Base-by-base conservation (phyloP, 352 stramenopile genomes). In the Thalassiosira delicatula region DNA sequence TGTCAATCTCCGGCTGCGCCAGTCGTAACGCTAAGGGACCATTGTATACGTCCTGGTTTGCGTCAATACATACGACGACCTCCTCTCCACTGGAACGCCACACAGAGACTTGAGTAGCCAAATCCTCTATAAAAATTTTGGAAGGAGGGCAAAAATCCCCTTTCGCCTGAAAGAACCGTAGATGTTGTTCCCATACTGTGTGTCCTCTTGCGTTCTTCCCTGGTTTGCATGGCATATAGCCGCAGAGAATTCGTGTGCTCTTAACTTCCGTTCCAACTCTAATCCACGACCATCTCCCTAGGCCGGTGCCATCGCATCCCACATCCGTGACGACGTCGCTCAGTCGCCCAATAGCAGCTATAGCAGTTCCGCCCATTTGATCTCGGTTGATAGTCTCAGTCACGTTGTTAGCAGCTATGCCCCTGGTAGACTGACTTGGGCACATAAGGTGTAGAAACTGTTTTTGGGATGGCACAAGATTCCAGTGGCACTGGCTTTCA, bases 11-110 rank as follows among this genome's bases (percentile, higher is more conserved):
- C n/a, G 12, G 30, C 4, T 1, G n/a, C n/a, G 60, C 25, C 30
- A 33, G 59, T 56, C 66, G 7, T 14, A 27, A 37, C 29, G 23
- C 62, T 0, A 70, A 27, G 17, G 0, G 0, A 14, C 40, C 40
- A 0, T 57, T 30, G 25, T 70, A 70, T 1, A 59, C n/a, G 32
- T 81, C 23, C n/a, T 81, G 65, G 17, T 81, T 81, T 21, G 23
- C 14, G 42, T 81, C 74, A 21, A 76, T 27, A 30, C 46, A 77
- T 0, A 81, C 21, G 19, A 81, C 70, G 1, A 76, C 11, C 5
- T 49, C 4, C 0, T 75, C 54, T 1, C 74, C 74, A 14, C 7
- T 54, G 0, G 63, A 32, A 2, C 33, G 44, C 74, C 62, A 76
- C 14, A n/a, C 3, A 4, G 27, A 3, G 4, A 56, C 4, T 19